phyloP scores from a whole-genome alignment of 345 rosid genomes.

The Bruguiera parviflora region DNA sequence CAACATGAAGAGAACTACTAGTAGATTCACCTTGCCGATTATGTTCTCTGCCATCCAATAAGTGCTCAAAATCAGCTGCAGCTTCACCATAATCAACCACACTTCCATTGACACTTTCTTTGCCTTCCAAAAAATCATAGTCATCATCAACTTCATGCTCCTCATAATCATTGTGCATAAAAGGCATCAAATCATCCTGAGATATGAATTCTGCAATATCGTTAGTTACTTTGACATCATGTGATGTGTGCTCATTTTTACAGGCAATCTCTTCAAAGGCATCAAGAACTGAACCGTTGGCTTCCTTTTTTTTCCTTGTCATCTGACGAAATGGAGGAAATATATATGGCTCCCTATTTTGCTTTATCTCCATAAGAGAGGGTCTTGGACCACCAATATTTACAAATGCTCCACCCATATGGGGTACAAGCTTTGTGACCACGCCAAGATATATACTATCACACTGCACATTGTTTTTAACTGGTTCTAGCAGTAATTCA shows the following conservation, averaged over 20 bases:
- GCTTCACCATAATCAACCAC: conserved; percentile 44
- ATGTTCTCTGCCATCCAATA: conserved; percentile 40
- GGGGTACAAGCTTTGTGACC: conserved; percentile 77
- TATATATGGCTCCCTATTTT: conserved; percentile 73
- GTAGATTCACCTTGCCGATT: conserved; percentile 42
- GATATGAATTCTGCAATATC: conserved; percentile 52
- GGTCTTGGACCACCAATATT: conserved; percentile 78
- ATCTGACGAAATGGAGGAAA: conserved; percentile 74
- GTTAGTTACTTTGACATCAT: conserved; percentile 44
- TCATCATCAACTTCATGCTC: conserved; percentile 68
- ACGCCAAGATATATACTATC: conserved; percentile 90
- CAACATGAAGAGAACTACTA: conserved; percentile 28
- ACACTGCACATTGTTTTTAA: conserved; percentile 81
- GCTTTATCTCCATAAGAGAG: conserved; percentile 83
- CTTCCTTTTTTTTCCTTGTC: conserved; percentile 45
- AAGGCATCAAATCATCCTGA: conserved; percentile 32
- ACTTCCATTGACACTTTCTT: conserved; percentile 53
- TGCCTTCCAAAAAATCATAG: conserved; percentile 53
- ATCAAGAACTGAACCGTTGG: conserved; percentile 35
- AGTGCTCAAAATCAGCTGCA: conserved; percentile 42
- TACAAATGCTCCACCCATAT: conserved; percentile 99
- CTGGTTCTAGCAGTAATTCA: conserved; percentile 88
- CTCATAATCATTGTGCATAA: conserved; percentile 45
- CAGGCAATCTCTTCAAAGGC: conserved; percentile 33
- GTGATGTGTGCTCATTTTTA: conserved; percentile 30